Evolutionary conservation across 331 rosid genomes (phyloP), one percentile per base, ranked within the genome.

Genomic region (Pyrus hybrid): DNA sequence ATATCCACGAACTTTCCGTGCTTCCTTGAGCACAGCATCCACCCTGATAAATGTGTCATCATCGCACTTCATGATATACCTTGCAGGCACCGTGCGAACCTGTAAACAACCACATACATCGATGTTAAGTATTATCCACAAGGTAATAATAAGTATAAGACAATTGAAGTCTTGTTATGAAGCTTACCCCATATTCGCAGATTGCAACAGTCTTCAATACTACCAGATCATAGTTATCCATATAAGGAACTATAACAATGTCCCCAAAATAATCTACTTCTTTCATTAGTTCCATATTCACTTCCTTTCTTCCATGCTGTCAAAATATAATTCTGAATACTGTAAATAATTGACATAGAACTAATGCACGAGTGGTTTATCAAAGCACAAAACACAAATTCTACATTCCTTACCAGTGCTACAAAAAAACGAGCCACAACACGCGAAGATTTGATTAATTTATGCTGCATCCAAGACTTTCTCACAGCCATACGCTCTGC

Each of bases 381-480:
- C 23, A 65, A 23, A 28, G 69, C 30, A 14, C 41, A 75, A 70
- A 65, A 58, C 32, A 70, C n/a, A 67, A 21, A 74, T 58, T 60
- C 35, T 10, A 28, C 47, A 28, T 45, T 65, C 71, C 90, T 74
- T 88, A 92, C 99, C 97, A 90, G 73, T 70, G 99, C 99, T 2
- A 95, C 97, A 65, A 95, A 92, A 81, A 95, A 90, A 12, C 96
- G 91, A 70, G 97, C 96, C 66, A 90, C 96, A 23, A 85, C 91
- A 62, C 51, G 80, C 8, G 97, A 90, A 71, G 93, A 90, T 87
- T 72, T 90, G 78, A 95, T 85, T 14, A 88, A 80, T 71, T 76
- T 86, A 51, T 92, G 96, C 80, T 95, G 97, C 97, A 95, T 86
- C 99, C 99, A 95, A 25, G 99, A 90, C 86, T 95, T 95, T 85